Base-by-base conservation (phyloP, 2,329 filamentous ascomycete genomes). In the Monosporascus ibericus region DNA sequence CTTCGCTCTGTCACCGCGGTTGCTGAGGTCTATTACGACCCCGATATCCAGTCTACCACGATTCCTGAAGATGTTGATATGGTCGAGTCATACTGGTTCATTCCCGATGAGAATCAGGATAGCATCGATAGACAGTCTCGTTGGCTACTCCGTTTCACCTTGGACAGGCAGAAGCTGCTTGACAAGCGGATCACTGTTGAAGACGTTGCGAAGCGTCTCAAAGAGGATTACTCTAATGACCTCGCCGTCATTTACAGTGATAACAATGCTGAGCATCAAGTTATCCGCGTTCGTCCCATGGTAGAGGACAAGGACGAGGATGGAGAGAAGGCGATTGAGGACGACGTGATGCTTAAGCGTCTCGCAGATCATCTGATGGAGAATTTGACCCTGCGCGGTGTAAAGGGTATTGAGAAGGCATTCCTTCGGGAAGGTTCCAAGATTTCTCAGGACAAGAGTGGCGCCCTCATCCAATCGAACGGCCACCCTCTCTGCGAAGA, bases 1-100 rank as follows among this genome's bases (percentile, higher is more conserved):
- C 76, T 99, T 57, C 87, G 92, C 47, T 94, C 90, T 14, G 90
- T 99, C 54, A 95, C 92, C 0, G 87, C 92, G 44, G 83, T 90
- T 47, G 95, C 92, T 0, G 95, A 99, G 70, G 92, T 99, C 54
- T 96, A 96, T 79, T 97, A 97, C 64, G 94, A 99, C 68, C 94
- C 94, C 0, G 88, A 95, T 54, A 86, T 96, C 54, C 84, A 88
- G 62, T 78, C 82, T 30, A 99, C 95, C 0, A 88, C 85, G 59
- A 95, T 99, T 62, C 81, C 87, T 37, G 88, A 88, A 52, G 94
- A 99, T 76, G 73, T 81, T 55, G 94, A 97, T 65, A 95, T 97
- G 82, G 89, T 99, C 6, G 91, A 96, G 61, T 95, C 92, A 0
- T 96, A 96, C 77, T 97, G 92, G 74, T 84, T 97, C 68, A 89